A percentile compares a stretch with the other conserved stretches of the same genome.
Evolutionary conservation across 805 yeast species (phyloP).

Genomic region (Zygoascus flipseniorum): DNA sequence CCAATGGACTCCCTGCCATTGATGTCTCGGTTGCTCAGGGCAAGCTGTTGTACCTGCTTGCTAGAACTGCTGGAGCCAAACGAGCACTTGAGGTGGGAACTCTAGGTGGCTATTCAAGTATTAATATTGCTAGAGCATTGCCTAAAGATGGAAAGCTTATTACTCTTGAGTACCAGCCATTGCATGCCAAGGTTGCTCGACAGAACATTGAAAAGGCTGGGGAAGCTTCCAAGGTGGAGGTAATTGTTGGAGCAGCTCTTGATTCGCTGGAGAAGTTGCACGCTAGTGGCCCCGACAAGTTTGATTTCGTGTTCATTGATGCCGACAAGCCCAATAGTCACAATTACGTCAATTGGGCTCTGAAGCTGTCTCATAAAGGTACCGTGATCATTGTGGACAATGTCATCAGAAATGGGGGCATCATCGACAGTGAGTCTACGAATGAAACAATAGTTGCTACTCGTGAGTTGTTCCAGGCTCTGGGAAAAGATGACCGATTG

Average conservation of each 20-base stretch:
- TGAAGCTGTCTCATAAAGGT: slow-evolving; percentile 6
- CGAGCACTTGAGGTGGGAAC: slow-evolving; percentile 12
- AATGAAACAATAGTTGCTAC: slow-evolving; percentile 3
- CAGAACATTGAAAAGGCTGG: slow-evolving; percentile 11
- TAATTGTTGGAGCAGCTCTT: slow-evolving; percentile 12
- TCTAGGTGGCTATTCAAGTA: slow-evolving; percentile 13
- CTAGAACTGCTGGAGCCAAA: slow-evolving; percentile 7
- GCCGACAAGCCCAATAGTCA: slow-evolving; percentile 11
- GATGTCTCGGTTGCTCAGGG: slow-evolving; percentile 10
- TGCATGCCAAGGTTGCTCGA: slow-evolving; percentile 13
- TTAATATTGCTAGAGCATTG: slow-evolving; percentile 8
- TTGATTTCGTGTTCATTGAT: slow-evolving; percentile 12
- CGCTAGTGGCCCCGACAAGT: neutral
- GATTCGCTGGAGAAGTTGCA: slow-evolving; percentile 6
- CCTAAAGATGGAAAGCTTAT: slow-evolving; percentile 8
- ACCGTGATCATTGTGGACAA: slow-evolving; percentile 11
- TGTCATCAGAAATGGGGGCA: slow-evolving; percentile 7
- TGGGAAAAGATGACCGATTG: slow-evolving; percentile 7
- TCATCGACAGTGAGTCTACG: slow-evolving; percentile 1
- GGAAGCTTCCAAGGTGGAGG: slow-evolving; percentile 10
- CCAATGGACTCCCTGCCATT: slow-evolving; percentile 12
- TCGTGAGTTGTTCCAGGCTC: slow-evolving; percentile 4
- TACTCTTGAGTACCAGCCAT: slow-evolving; percentile 9
- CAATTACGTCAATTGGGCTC: slow-evolving; percentile 10
- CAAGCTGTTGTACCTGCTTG: slow-evolving; percentile 7